Conservation (phyloP, 106 monocot genomes). For the Platanthera zijinensis region DNA sequence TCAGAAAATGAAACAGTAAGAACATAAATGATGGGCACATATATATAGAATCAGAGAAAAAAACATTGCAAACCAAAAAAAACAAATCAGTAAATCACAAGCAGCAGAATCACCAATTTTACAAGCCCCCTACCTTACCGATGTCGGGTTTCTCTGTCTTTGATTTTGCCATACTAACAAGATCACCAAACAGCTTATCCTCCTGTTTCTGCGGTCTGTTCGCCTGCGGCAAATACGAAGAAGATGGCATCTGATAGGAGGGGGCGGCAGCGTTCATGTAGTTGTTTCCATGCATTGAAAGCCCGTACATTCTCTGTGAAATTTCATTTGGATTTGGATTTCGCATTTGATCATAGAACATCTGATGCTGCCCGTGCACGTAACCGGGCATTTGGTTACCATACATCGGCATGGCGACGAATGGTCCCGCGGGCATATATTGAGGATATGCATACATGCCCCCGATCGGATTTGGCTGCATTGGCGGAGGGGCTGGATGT, state of each 20-base stretch:
- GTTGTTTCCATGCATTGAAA: slow-evolving; percentile 41
- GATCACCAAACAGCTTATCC: slow-evolving; percentile 76
- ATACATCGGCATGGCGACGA: slow-evolving; percentile 28
- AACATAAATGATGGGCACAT: no score
- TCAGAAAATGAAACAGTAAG: no score
- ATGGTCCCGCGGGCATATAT: slow-evolving; percentile 16
- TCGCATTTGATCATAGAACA: slow-evolving; percentile 26
- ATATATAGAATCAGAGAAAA: no score
- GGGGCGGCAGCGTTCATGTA: slow-evolving; percentile 10
- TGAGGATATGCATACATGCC: slow-evolving; percentile 13
- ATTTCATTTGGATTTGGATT: slow-evolving; percentile 32
- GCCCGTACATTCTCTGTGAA: slow-evolving; percentile 62
- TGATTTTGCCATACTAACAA: slow-evolving; percentile 57
- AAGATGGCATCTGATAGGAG: slow-evolving; percentile 23
- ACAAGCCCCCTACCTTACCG: slow-evolving; percentile 24
- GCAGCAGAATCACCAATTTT: not conserved
- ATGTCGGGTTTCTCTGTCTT: slow-evolving; percentile 34
- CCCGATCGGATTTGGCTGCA: slow-evolving; percentile 15
- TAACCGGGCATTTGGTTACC: slow-evolving; percentile 27
- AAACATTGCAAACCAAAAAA: not conserved
- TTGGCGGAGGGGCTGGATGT: slow-evolving; percentile 3
- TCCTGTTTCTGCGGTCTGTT: slow-evolving; percentile 45
- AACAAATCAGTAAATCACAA: not conserved
- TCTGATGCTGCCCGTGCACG: slow-evolving; percentile 23
- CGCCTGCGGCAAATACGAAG: slow-evolving; percentile 22